Conservation (phyloP, 495 filamentous ascomycete genomes). For the Haplographium delicatum region DNA sequence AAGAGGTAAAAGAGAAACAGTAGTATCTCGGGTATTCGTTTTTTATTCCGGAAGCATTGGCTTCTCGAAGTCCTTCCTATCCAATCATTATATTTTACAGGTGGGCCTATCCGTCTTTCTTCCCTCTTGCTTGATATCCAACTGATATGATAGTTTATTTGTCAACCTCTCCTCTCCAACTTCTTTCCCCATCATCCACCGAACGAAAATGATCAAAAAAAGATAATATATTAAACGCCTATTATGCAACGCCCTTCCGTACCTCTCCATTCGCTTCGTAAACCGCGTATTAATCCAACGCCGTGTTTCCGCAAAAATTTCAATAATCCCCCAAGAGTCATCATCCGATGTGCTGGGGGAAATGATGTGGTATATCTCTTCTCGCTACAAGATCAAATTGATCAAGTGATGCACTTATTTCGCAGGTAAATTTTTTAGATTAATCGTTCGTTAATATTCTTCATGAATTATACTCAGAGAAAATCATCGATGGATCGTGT, state of each 20-base stretch:
- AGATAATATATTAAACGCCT: no score
- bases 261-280: not conserved
- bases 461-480: slow-evolving; percentile 13
- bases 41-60: slow-evolving; percentile 7
- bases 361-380: slow-evolving; percentile 1
- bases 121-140: not conserved
- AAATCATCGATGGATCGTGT: slow-evolving; percentile 59
- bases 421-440: no score
- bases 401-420: no score
- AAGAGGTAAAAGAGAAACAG: no score
- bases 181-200: not conserved
- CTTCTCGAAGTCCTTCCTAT: no score
- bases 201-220: no score
- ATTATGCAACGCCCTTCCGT: slow-evolving; percentile 20
- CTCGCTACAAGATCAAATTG: not conserved
- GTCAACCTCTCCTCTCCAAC: not conserved
- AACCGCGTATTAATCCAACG: slow-evolving; percentile 12
- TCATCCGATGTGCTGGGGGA: not conserved
- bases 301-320: slow-evolving; percentile 12
- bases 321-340: not conserved
- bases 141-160: not conserved
- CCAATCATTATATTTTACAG: slow-evolving; percentile 19
- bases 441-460: not conserved
- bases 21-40: slow-evolving; percentile 7
- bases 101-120: not conserved